phyloP scores from a whole-genome alignment of 2,329 filamentous ascomycete species.

The Exophiala aquamarina region DNA sequence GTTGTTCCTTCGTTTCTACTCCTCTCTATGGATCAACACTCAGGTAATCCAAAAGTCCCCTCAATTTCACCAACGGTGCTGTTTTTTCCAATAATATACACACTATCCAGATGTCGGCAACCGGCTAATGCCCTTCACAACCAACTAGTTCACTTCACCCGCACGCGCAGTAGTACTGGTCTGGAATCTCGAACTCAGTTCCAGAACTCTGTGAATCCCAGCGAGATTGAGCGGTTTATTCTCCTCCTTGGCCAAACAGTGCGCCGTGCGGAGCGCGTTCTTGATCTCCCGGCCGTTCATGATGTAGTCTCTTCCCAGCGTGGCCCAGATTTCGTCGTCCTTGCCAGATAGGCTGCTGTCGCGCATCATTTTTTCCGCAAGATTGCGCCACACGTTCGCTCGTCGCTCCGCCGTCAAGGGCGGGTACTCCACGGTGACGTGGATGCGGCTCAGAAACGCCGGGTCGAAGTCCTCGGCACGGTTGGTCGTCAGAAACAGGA shows the following conservation, averaged over 20 bases:
- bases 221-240: too few relatives aligned
- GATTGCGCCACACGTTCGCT: conserved; percentile 11
- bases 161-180: too few relatives aligned
- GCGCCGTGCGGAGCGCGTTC: conserved; percentile 29
- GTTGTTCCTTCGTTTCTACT: too few relatives aligned
- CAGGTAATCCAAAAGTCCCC: too few relatives aligned
- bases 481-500: conserved; percentile 49
- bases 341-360: not conserved
- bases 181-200: too few relatives aligned
- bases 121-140: too few relatives aligned
- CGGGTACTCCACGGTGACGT: conserved; percentile 73
- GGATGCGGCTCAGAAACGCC: conserved; percentile 83
- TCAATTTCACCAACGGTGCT: too few relatives aligned
- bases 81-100: too few relatives aligned
- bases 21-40: too few relatives aligned
- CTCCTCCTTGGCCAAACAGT: conserved; percentile 24
- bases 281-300: conserved; percentile 33
- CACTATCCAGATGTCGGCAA: too few relatives aligned
- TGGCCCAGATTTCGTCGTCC: conserved; percentile 12
- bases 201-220: too few relatives aligned
- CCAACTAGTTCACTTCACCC: too few relatives aligned
- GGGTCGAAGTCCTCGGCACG: conserved; percentile 83
- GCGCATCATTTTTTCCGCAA: not conserved
- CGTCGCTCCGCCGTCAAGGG: conserved; percentile 17
- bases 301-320: conserved; percentile 15